These are phyloP conservation scores for Pyrenopolyporus hunteri DNA, from an alignment of 495 filamentous ascomycete genomes.

Conservation along the genomic window DNA sequence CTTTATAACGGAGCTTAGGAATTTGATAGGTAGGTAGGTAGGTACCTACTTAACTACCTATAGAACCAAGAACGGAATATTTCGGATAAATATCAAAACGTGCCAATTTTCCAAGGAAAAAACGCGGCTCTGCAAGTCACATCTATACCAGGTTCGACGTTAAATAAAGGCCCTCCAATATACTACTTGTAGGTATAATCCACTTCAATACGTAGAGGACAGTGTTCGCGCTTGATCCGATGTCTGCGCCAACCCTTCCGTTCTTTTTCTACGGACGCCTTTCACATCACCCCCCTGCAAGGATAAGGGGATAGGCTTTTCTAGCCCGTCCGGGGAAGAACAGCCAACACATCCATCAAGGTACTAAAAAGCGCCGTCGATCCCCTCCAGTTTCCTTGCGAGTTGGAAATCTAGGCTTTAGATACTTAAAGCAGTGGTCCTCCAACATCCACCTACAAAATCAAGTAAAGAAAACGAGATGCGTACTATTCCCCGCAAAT, in stretches of 20 bases:
- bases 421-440: too few species aligned
- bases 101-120: neutral
- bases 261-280: neutral
- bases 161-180: too few species aligned
- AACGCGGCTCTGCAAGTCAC: neutral
- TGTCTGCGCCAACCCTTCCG: neutral
- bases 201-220: too few species aligned
- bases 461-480: neutral
- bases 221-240: too few species aligned
- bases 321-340: constrained; percentile 36
- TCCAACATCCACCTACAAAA: neutral
- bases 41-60: too few species aligned
- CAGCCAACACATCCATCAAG: constrained; percentile 19
- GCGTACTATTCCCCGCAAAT: neutral
- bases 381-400: constrained; percentile 9
- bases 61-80: neutral
- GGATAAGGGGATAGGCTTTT: constrained; percentile 31
- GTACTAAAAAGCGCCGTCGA: constrained; percentile 22
- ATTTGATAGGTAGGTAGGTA: too few species aligned
- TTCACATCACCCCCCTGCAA: constrained; percentile 10
- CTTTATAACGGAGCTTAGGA: too few species aligned
- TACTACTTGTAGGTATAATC: too few species aligned
- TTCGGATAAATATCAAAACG: neutral
- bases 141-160: neutral
- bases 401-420: constrained; percentile 23